Evolutionary conservation across 1,284 basidiomycete species (phyloP).

Genomic region (Naganishia albida): DNA sequence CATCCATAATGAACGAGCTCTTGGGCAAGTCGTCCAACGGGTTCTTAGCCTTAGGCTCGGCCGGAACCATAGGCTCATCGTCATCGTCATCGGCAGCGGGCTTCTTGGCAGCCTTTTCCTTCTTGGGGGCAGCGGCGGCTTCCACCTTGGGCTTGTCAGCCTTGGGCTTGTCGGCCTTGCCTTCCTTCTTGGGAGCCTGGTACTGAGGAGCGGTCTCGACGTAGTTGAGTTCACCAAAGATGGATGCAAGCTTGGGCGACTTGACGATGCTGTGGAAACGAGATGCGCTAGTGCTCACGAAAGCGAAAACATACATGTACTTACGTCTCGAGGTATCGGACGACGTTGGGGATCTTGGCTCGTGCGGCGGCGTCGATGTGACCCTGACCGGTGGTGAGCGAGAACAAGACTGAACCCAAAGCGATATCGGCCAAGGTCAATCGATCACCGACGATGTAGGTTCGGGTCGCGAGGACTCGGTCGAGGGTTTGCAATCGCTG

Average conservation of each 20-base stretch:
- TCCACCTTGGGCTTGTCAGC: constrained; percentile 60
- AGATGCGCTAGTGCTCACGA: not conserved
- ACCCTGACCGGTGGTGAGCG: constrained; percentile 55
- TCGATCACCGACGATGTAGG: constrained; percentile 90
- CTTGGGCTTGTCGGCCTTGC: constrained; percentile 55
- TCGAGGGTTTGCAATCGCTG: constrained; percentile 59
- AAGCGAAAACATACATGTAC: constrained; percentile 28
- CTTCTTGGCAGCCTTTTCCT: constrained; percentile 60
- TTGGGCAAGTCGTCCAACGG: constrained; percentile 90
- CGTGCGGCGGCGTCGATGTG: constrained; percentile 69
- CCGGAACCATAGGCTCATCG: constrained; percentile 62
- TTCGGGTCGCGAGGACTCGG: constrained; percentile 71
- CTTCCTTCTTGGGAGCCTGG: constrained; percentile 71
- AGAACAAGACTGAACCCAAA: constrained; percentile 64
- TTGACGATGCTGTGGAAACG: constrained; percentile 62
- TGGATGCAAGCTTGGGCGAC: constrained; percentile 70
- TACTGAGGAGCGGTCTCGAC: constrained; percentile 72
- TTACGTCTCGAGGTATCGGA: constrained; percentile 77
- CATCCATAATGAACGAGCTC: constrained; percentile 89
- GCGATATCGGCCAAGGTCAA: constrained; percentile 88
- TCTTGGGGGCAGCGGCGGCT: constrained; percentile 58
- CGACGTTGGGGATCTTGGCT: constrained; percentile 69
- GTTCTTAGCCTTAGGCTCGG: constrained; percentile 83
- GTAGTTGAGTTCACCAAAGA: constrained; percentile 66
- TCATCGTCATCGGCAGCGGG: constrained; percentile 64